These are phyloP conservation scores for Neoboletus brunneissimus DNA, from an alignment of 768 basidiomycete genomes.

Conservation along the genomic window DNA sequence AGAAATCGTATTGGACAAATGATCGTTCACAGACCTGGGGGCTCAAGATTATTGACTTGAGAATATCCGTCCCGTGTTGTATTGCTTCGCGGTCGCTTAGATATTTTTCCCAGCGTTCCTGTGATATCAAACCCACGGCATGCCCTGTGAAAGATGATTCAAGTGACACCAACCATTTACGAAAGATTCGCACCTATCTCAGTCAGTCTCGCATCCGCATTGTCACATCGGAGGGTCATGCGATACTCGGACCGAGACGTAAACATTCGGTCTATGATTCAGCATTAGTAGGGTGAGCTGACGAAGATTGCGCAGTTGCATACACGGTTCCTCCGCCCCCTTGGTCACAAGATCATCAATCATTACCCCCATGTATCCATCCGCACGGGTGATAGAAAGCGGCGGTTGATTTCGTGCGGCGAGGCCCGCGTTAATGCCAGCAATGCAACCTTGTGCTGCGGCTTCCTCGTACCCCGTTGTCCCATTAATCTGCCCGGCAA, in stretches of 20 bases:
- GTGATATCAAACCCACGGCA: constrained; percentile 40
- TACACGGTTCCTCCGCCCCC: constrained; percentile 90
- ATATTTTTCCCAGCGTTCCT: constrained; percentile 44
- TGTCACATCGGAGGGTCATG: constrained; percentile 84
- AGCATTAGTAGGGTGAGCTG: neutral
- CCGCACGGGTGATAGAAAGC: constrained; percentile 72
- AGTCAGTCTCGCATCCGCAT: constrained; percentile 82
- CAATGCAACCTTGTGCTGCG: constrained; percentile 84
- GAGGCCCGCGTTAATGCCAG: constrained; percentile 86
- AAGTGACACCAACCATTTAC: neutral
- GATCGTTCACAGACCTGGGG: constrained; percentile 37
- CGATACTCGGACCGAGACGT: constrained; percentile 89
- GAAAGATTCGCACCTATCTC: constrained; percentile 51
- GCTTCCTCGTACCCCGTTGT: constrained; percentile 96
- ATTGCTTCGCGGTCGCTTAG: constrained; percentile 33
- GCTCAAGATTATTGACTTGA: constrained; percentile 35
- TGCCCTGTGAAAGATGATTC: constrained; percentile 32
- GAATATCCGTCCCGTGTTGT: constrained; percentile 31
- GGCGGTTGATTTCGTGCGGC: constrained; percentile 54
- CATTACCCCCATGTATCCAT: constrained; percentile 87
- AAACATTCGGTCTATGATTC: constrained; percentile 79
- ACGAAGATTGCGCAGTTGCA: constrained; percentile 7
- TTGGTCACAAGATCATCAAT: constrained; percentile 88
- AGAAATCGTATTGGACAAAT: neutral
- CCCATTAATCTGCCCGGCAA: constrained; percentile 90